A percentile compares a stretch with the other conserved stretches of the same genome.
These are phyloP conservation scores for Raffaelea deltoideospora DNA, from an alignment of 2,329 filamentous ascomycete genomes.

Conservation along the genomic window DNA sequence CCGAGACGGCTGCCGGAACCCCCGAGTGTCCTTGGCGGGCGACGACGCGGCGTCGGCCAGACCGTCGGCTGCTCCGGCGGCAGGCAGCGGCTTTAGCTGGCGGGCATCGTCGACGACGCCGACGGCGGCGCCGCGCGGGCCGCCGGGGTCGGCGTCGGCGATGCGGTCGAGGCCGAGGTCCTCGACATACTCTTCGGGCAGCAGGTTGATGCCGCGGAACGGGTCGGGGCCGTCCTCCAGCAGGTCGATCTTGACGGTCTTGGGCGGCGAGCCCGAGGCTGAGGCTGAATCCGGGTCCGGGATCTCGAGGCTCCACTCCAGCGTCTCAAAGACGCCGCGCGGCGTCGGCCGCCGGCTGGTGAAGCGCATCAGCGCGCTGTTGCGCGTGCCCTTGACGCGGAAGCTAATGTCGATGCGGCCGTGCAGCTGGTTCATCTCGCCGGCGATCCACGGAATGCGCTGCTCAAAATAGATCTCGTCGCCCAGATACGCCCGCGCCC, in stretches of 20 bases:
- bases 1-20: slow-evolving; percentile 36
- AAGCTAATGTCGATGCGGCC: slow-evolving; percentile 81
- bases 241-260: slow-evolving; percentile 51
- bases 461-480: slow-evolving; percentile 73
- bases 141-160: slow-evolving; percentile 2
- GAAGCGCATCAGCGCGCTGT: slow-evolving; percentile 63
- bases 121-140: background rate
- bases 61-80: slow-evolving; percentile 1
- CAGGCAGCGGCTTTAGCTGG: slow-evolving; percentile 1
- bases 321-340: slow-evolving; percentile 62
- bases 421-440: slow-evolving; percentile 86
- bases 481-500: slow-evolving; percentile 64
- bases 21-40: slow-evolving; percentile 17
- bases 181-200: slow-evolving; percentile 12
- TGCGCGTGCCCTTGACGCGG: slow-evolving; percentile 65
- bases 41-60: background rate
- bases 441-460: slow-evolving; percentile 70
- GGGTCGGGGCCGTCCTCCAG: slow-evolving; percentile 35
- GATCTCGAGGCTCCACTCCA: slow-evolving; percentile 74
- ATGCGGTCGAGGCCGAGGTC: slow-evolving; percentile 18
- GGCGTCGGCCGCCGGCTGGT: slow-evolving; percentile 51
- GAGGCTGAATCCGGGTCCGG: no score
- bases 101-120: background rate
- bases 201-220: slow-evolving; percentile 9
- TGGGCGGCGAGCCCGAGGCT: no score